phyloP scores from a whole-genome alignment of 106 monocot genomes.

The Vanilla planifolia region DNA sequence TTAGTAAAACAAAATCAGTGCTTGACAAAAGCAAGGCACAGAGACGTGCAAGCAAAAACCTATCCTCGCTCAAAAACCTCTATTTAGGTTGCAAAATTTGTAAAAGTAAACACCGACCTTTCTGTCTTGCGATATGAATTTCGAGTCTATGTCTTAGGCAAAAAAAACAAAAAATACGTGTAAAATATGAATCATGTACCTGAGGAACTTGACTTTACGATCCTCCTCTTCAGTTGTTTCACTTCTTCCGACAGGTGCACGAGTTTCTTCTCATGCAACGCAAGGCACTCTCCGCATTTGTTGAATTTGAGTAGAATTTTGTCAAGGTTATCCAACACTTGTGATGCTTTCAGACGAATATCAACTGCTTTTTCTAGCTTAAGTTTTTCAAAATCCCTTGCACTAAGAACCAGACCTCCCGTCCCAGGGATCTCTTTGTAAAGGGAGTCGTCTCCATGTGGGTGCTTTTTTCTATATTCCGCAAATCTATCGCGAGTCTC shows the following conservation, averaged over 20 bases:
- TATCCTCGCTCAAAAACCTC: no score
- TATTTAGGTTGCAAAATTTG: no score
- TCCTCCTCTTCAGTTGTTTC: slow-evolving; percentile 23
- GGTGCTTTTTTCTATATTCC: slow-evolving; percentile 60
- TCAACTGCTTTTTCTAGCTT: slow-evolving; percentile 38
- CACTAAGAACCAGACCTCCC: slow-evolving; percentile 60
- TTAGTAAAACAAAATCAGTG: no score
- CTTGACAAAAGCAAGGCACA: no score
- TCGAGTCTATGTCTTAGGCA: no score
- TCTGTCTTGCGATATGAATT: no score
- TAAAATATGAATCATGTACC: no score
- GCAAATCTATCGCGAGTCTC: slow-evolving; percentile 46
- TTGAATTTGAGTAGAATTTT: slow-evolving; percentile 35
- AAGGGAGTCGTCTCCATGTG: slow-evolving; percentile 46
- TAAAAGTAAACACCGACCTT: no score
- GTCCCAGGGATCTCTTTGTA: slow-evolving; percentile 60
- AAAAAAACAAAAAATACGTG: no score
- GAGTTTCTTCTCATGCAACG: slow-evolving; percentile 19
- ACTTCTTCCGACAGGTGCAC: slow-evolving; percentile 20
- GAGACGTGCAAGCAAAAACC: no score
- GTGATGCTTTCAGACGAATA: slow-evolving; percentile 26
- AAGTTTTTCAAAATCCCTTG: slow-evolving; percentile 56
- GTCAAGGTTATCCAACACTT: slow-evolving; percentile 39
- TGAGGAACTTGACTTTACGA: slow-evolving; percentile 4
- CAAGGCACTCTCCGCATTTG: slow-evolving; percentile 11